A percentile compares a stretch with the other conserved stretches of the same genome.
Evolutionary conservation across 208 protist genomes (phyloP).

Genomic region (Leishmania turanica): DNA sequence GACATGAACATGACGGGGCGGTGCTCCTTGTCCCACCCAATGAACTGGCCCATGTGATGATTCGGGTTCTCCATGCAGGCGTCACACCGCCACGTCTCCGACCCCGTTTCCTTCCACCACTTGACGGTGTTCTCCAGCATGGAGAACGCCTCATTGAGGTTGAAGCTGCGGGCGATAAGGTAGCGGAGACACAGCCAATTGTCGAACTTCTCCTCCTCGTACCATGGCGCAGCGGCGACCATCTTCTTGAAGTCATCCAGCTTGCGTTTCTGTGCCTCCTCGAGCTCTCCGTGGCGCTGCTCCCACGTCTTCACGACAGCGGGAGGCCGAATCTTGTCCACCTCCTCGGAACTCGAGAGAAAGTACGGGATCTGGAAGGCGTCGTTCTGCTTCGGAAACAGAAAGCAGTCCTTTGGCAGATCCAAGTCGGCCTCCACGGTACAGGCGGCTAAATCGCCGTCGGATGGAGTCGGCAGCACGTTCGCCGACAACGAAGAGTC

Average conservation of each 20-base stretch:
- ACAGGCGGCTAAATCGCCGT: slow-evolving; percentile 4
- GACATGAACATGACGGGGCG: slow-evolving; percentile 86
- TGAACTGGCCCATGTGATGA: slow-evolving; percentile 81
- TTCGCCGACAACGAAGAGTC: background rate
- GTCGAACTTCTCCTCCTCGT: slow-evolving; percentile 54
- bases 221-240: slow-evolving; percentile 61
- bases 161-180: slow-evolving; percentile 71
- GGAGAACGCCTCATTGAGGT: slow-evolving; percentile 54
- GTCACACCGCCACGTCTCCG: slow-evolving; percentile 59
- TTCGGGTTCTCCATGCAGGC: slow-evolving; percentile 64
- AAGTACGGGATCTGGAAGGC: slow-evolving; percentile 85
- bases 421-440: slow-evolving; percentile 26
- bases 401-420: slow-evolving; percentile 65
- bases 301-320: slow-evolving; percentile 78
- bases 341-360: slow-evolving; percentile 54
- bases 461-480: background rate
- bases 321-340: slow-evolving; percentile 68
- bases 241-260: slow-evolving; percentile 41
- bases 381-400: slow-evolving; percentile 72
- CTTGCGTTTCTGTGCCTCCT: slow-evolving; percentile 36
- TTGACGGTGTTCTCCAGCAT: slow-evolving; percentile 75
- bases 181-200: slow-evolving; percentile 74
- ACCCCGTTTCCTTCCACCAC: slow-evolving; percentile 68
- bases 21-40: slow-evolving; percentile 77
- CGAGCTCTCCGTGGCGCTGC: slow-evolving; percentile 62